phyloP scores from a whole-genome alignment of 1,284 basidiomycete genomes.

The Rhodotorula sp. region DNA sequence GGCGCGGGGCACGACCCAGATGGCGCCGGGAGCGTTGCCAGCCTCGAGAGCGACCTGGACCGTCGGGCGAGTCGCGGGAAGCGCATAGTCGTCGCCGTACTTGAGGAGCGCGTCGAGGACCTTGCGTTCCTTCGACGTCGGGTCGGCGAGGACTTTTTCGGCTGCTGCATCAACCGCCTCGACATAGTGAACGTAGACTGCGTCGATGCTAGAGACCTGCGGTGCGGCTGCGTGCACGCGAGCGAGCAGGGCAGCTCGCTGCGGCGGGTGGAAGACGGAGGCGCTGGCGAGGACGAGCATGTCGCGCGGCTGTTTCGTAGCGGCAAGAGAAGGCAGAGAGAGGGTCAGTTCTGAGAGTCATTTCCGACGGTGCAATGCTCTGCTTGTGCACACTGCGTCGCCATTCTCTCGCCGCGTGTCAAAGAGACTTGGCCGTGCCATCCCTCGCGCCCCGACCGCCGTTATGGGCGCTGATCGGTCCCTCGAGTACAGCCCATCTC shows the following conservation, averaged over 20 bases:
- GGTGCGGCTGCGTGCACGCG: constrained; percentile 61
- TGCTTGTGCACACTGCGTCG: too few species aligned
- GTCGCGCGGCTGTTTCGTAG: not conserved
- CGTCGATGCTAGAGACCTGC: constrained; percentile 68
- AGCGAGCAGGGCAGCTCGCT: constrained; percentile 66
- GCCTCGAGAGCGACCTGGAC: constrained; percentile 46
- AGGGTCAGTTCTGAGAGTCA: not conserved
- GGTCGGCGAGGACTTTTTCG: constrained; percentile 57
- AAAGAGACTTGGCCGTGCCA: too few species aligned
- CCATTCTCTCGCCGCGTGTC: too few species aligned
- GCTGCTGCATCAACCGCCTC: constrained; percentile 58
- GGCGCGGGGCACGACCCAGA: constrained; percentile 67
- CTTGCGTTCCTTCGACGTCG: constrained; percentile 54
- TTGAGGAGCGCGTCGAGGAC: constrained; percentile 73
- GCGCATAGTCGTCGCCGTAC: constrained; percentile 76
- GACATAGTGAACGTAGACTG: constrained; percentile 83
- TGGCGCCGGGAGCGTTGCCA: constrained; percentile 46
- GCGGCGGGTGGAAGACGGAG: constrained; percentile 53
- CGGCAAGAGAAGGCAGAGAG: not conserved
- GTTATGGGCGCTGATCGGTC: too few species aligned
- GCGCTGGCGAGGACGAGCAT: constrained; percentile 50
- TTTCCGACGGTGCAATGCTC: too few species aligned
- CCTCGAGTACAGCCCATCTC: too few species aligned
- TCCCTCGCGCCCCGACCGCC: too few species aligned
- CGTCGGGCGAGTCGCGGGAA: constrained; percentile 54